Conservation (phyloP, 257 asterid species). For the Scutellaria minor region DNA sequence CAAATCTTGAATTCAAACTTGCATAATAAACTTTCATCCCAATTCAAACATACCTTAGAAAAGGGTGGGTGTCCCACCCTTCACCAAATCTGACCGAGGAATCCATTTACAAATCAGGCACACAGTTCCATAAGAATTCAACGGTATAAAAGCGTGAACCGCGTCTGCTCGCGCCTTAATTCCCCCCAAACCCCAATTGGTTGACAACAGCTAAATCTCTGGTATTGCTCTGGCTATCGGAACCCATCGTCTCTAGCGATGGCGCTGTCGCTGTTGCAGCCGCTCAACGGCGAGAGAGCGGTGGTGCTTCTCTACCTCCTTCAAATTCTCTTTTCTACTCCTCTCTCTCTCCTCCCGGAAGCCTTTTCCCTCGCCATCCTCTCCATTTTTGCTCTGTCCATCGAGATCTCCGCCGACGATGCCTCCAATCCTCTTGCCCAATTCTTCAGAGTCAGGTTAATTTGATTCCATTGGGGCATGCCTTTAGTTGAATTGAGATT, state of each 20-base stretch:
- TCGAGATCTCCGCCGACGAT: slow-evolving; percentile 75
- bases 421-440: slow-evolving; percentile 55
- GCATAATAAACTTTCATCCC: too few species aligned
- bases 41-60: too few species aligned
- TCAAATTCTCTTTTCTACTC: slow-evolving; percentile 58
- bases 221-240: slow-evolving; percentile 19
- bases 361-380: slow-evolving; percentile 59
- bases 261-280: slow-evolving; percentile 56
- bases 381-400: slow-evolving; percentile 68
- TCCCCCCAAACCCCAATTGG: slow-evolving; percentile 7
- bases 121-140: slow-evolving; percentile 34
- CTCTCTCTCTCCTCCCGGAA: slow-evolving; percentile 60
- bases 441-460: slow-evolving; percentile 69
- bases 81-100: too few species aligned
- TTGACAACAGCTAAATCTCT: not conserved
- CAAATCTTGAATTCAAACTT: too few species aligned
- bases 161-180: slow-evolving; percentile 32
- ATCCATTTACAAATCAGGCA: slow-evolving; percentile 5
- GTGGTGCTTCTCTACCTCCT: slow-evolving; percentile 69
- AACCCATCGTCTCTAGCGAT: slow-evolving; percentile 33
- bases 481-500: slow-evolving; percentile 25
- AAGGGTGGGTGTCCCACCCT: too few species aligned
- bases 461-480: slow-evolving; percentile 5
- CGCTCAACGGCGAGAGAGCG: slow-evolving; percentile 87
- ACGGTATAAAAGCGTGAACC: slow-evolving; percentile 25